phyloP scores from a whole-genome alignment of 495 filamentous ascomycete species.

The Daldinia decipiens region DNA sequence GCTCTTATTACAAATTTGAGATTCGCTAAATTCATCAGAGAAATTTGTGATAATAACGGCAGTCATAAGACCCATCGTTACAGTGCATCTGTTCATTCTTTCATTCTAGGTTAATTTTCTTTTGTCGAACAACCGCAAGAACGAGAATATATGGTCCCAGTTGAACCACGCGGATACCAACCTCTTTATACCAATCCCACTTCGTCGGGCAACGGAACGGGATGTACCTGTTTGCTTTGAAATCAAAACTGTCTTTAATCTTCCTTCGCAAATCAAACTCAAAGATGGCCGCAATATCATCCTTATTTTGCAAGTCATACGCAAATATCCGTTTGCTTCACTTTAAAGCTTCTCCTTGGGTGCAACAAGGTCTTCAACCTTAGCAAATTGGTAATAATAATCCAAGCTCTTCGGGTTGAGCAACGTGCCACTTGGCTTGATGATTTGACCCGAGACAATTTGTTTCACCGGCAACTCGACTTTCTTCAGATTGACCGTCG shows the following conservation, averaged over 20 bases:
- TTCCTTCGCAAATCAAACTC: background rate
- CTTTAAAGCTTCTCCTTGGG: constrained; percentile 59
- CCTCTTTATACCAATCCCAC: background rate
- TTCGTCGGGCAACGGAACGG: background rate
- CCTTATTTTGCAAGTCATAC: background rate
- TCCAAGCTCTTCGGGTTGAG: constrained; percentile 78
- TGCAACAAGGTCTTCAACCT: constrained; percentile 71
- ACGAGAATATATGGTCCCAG: background rate
- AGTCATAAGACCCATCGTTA: background rate
- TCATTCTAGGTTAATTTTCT: background rate
- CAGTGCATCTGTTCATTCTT: background rate
- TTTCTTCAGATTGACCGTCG: constrained; percentile 85
- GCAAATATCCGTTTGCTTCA: background rate
- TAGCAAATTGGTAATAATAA: constrained; percentile 83
- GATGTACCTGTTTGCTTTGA: background rate
- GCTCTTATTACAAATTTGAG: background rate
- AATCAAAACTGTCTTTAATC: background rate
- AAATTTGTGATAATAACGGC: background rate
- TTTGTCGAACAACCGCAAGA: background rate
- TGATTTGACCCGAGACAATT: constrained; percentile 77
- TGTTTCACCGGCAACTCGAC: constrained; percentile 88
- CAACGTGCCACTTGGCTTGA: constrained; percentile 80
- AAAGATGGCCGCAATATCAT: background rate
- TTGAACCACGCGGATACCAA: background rate
- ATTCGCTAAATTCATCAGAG: background rate